phyloP scores from a whole-genome alignment of 106 monocot species.

The Platanthera zijinensis region DNA sequence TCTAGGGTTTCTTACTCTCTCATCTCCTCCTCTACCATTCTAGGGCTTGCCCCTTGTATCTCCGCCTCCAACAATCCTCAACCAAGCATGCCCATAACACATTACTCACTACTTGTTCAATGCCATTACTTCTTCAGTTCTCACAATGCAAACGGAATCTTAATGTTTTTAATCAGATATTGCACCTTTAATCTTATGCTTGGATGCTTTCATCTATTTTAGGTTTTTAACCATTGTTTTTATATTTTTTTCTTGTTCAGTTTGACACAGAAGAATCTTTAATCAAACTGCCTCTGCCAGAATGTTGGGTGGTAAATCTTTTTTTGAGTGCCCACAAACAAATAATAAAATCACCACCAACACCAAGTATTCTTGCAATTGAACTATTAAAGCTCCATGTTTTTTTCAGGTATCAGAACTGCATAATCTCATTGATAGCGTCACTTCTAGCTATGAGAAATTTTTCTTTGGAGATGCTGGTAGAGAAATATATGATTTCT shows the following conservation, averaged over 20 bases:
- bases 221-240: neutral
- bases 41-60: too few relatives aligned
- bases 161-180: neutral
- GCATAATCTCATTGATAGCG: conserved; percentile 85
- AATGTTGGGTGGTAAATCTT: conserved; percentile 90
- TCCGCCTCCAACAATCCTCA: too few relatives aligned
- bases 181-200: neutral
- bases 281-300: conserved; percentile 58
- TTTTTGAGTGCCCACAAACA: neutral
- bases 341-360: too few relatives aligned
- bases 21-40: too few relatives aligned
- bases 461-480: conserved; percentile 96
- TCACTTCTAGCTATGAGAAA: conserved; percentile 84
- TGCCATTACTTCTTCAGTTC: neutral
- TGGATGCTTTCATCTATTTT: neutral
- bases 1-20: too few relatives aligned
- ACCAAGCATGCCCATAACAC: too few relatives aligned
- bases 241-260: conserved; percentile 23
- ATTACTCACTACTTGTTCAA: too few relatives aligned
- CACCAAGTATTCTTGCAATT: neutral
- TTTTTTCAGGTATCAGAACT: conserved; percentile 76
- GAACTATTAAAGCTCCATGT: conserved; percentile 10
- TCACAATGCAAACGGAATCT: neutral
- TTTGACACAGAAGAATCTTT: conserved; percentile 63
- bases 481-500: conserved; percentile 95